A percentile compares a stretch with the other conserved stretches of the same genome.
Evolutionary conservation across 495 filamentous ascomycete species (phyloP).

Genomic region (Aspergillus affinis): DNA sequence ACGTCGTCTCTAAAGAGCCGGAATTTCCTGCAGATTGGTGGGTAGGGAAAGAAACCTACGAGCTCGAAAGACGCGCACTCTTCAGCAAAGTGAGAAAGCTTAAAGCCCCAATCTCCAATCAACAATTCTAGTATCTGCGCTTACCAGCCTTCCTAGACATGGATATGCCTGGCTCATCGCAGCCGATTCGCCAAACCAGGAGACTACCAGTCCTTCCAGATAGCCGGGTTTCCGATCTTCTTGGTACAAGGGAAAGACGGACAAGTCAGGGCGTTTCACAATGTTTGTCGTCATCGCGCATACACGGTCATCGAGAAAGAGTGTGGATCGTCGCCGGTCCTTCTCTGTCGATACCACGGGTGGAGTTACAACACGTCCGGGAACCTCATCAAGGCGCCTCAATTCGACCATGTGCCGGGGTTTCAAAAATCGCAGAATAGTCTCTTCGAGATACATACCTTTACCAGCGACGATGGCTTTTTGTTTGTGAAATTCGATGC

Average conservation of each 20-base stretch:
- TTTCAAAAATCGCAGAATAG: slow-evolving; percentile 56
- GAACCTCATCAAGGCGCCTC: slow-evolving; percentile 57
- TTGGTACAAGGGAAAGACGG: slow-evolving; percentile 48
- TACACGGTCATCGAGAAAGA: slow-evolving; percentile 55
- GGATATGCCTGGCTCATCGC: slow-evolving; percentile 50
- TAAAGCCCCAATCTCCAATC: no score
- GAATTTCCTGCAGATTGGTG: slow-evolving; percentile 49
- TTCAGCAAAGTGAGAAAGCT: slow-evolving; percentile 44
- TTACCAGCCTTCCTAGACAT: slow-evolving; percentile 28
- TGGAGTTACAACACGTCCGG: slow-evolving; percentile 61
- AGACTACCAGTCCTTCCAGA: slow-evolving; percentile 48
- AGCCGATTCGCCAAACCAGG: slow-evolving; percentile 47
- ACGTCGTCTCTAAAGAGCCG: slow-evolving; percentile 34
- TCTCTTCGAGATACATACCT: slow-evolving; percentile 45
- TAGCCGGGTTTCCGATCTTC: slow-evolving; percentile 51
- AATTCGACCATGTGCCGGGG: slow-evolving; percentile 53
- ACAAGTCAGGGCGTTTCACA: slow-evolving; percentile 57
- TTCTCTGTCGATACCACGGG: slow-evolving; percentile 61
- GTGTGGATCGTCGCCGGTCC: slow-evolving; percentile 47
- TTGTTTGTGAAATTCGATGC: slow-evolving; percentile 47
- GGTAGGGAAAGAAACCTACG: slow-evolving; percentile 41
- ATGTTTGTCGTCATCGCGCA: slow-evolving; percentile 59
- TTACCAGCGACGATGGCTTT: slow-evolving; percentile 30
- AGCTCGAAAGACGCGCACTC: slow-evolving; percentile 52
- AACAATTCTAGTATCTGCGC: background rate